phyloP scores from a whole-genome alignment of 306 rosid genomes.

The Chamaecrista fasciculata region DNA sequence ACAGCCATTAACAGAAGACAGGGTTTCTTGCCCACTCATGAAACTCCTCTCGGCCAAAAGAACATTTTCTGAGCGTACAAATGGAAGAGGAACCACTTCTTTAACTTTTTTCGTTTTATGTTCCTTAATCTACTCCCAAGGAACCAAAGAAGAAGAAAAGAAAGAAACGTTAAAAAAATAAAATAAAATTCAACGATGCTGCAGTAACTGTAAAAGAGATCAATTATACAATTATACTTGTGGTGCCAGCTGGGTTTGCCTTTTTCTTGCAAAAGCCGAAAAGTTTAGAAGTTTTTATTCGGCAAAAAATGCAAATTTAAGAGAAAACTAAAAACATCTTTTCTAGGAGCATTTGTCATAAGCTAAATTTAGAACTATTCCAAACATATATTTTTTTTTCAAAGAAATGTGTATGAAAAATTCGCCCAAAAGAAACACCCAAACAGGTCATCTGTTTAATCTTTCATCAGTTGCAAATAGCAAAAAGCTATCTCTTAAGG shows the following conservation, averaged over 20 bases:
- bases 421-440: background rate
- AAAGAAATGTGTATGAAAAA: background rate
- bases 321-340: background rate
- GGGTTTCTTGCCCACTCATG: slow-evolving; percentile 40
- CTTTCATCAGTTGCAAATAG: background rate
- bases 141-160: background rate
- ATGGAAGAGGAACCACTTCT: slow-evolving; percentile 41
- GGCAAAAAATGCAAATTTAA: background rate
- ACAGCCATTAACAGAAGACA: slow-evolving; percentile 37
- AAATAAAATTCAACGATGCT: background rate
- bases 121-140: slow-evolving; percentile 55
- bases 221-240: background rate
- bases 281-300: background rate
- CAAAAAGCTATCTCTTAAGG: background rate
- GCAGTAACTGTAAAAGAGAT: background rate
- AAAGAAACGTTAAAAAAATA: background rate
- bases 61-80: slow-evolving; percentile 44
- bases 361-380: background rate
- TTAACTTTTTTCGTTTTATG: slow-evolving; percentile 48
- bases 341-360: background rate
- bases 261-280: background rate
- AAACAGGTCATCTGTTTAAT: background rate
- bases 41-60: slow-evolving; percentile 59
- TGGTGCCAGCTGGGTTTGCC: background rate
- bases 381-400: background rate